Conservation (phyloP, 2,329 filamentous ascomycete species). For the Calonectria pteridis region DNA sequence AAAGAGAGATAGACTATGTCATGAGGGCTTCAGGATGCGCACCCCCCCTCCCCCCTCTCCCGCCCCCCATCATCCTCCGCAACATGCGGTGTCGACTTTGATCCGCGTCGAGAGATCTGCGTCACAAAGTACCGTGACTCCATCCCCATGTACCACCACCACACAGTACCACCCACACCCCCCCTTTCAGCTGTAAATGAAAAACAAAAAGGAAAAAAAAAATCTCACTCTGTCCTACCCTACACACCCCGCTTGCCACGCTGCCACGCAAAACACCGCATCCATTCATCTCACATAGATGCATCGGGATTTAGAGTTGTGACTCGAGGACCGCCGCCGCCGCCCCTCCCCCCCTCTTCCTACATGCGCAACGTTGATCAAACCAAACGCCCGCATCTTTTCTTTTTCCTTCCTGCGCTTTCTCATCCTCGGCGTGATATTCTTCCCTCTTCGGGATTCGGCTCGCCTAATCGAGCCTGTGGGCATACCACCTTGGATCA, state of each 20-base stretch:
- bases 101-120: conserved; percentile 7
- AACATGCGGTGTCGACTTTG: conserved; percentile 11
- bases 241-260: not conserved
- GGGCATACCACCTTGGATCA: not conserved
- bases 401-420: not conserved
- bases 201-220: not conserved
- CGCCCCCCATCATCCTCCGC: not conserved
- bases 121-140: not conserved
- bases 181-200: not conserved
- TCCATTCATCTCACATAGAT: not conserved
- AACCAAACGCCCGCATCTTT: not conserved
- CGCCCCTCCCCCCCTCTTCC: not conserved
- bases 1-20: not conserved
- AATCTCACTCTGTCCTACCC: not conserved
- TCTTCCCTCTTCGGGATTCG: not conserved
- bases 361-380: not conserved
- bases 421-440: not conserved
- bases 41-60: not conserved
- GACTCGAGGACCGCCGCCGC: not conserved
- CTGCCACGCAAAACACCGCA: not conserved
- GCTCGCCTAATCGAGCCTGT: not conserved
- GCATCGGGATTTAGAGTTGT: conserved; percentile 8
- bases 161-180: not conserved
- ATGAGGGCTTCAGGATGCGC: not conserved
- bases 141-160: not conserved